These are phyloP conservation scores for Saccharomycopsis fibuligera DNA, from an alignment of 805 yeast genomes.

Conservation along the genomic window DNA sequence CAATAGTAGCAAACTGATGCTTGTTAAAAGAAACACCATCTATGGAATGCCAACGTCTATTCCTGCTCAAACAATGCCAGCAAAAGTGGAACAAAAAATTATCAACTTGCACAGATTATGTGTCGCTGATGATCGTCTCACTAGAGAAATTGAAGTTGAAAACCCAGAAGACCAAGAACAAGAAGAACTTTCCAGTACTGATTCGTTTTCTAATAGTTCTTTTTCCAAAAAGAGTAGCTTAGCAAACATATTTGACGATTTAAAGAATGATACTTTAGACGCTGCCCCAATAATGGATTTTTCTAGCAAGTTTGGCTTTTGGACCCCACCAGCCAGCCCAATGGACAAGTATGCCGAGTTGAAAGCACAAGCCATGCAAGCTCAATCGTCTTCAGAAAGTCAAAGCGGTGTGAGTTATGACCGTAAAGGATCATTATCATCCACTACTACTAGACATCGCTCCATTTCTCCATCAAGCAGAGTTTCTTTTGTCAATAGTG, in stretches of 20 bases:
- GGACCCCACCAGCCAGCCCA: too few relatives aligned
- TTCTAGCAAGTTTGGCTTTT: slow-evolving; percentile 2
- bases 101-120: slow-evolving; percentile 1
- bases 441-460: too few relatives aligned
- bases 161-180: too few relatives aligned
- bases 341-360: too few relatives aligned
- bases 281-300: neutral
- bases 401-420: too few relatives aligned
- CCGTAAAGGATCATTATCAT: too few relatives aligned
- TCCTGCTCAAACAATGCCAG: neutral
- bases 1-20: too few relatives aligned
- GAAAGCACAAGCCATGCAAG: too few relatives aligned
- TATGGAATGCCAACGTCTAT: neutral
- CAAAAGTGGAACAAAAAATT: neutral
- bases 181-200: neutral
- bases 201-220: too few relatives aligned
- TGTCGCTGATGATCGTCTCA: slow-evolving; percentile 1
- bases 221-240: neutral
- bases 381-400: too few relatives aligned
- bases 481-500: too few relatives aligned
- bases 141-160: neutral
- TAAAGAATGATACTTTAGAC: neutral
- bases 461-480: too few relatives aligned
- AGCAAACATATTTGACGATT: neutral
- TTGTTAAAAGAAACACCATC: neutral